These are phyloP conservation scores for Carex arenaria DNA, from an alignment of 202 grass and related monocot species.

Conservation along the genomic window DNA sequence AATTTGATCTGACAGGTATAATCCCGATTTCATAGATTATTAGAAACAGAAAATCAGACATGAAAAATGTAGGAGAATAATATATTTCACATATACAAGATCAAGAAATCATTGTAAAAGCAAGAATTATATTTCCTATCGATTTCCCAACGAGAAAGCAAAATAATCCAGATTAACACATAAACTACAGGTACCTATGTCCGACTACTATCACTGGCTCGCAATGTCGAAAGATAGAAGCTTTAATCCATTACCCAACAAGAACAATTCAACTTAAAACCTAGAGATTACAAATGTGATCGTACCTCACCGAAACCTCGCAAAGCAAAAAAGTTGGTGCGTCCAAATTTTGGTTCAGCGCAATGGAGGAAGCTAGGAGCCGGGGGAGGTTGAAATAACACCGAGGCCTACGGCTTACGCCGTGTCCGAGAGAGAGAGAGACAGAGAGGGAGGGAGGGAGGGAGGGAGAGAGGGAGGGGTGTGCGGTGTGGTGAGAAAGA, in stretches of 20 bases:
- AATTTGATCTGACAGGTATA: neutral
- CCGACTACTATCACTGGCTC: neutral
- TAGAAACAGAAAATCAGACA: neutral
- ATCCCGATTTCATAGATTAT: neutral
- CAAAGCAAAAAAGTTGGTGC: neutral
- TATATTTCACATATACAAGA: neutral
- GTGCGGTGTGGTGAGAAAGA: no score
- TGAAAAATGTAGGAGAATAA: neutral
- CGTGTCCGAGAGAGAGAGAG: neutral
- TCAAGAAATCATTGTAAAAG: neutral
- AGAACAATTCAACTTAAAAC: neutral
- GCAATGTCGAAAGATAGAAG: neutral
- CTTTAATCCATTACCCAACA: neutral
- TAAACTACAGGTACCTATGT: neutral
- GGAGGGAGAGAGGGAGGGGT: neutral
- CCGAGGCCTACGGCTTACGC: neutral
- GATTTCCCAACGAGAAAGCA: neutral
- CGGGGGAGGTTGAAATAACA: neutral
- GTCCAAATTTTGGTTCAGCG: neutral
- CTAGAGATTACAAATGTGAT: neutral
- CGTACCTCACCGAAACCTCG: neutral
- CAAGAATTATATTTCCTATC: neutral
- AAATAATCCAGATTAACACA: neutral
- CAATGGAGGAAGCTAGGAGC: neutral
- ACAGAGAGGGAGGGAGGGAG: neutral